Conservation (phyloP, 2,329 filamentous ascomycete species). For the Trichoderma cornu-damae region DNA sequence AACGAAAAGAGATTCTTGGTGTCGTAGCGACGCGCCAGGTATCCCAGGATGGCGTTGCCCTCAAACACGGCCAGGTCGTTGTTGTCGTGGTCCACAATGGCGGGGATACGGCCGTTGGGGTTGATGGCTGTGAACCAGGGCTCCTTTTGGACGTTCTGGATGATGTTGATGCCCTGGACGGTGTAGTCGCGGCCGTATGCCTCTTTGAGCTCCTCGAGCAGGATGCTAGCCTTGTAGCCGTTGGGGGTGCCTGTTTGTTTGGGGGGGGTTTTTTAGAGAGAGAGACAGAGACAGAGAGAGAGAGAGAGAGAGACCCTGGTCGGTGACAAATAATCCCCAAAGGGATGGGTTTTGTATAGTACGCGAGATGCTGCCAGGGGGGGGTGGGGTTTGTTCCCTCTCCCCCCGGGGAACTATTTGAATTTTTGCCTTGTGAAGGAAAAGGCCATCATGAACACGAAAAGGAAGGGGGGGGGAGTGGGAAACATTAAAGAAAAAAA, state of each 20-base stretch:
- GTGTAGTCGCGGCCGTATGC: slow-evolving; percentile 58
- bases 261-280: too few relatives aligned
- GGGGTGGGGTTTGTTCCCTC: neutral
- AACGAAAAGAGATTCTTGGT: slow-evolving; percentile 43
- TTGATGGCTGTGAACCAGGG: slow-evolving; percentile 59
- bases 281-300: too few relatives aligned
- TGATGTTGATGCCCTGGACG: slow-evolving; percentile 54
- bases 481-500: too few relatives aligned
- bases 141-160: slow-evolving; percentile 61
- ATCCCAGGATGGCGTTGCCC: slow-evolving; percentile 66
- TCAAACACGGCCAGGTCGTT: slow-evolving; percentile 64
- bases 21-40: slow-evolving; percentile 70
- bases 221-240: slow-evolving; percentile 53
- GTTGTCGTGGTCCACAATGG: slow-evolving; percentile 61
- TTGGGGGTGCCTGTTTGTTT: slow-evolving; percentile 42
- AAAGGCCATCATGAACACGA: too few relatives aligned
- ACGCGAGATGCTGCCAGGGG: too few relatives aligned
- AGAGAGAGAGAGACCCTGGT: slow-evolving; percentile 2
- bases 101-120: slow-evolving; percentile 62
- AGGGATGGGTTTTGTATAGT: neutral
- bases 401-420: neutral
- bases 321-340: neutral
- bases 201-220: slow-evolving; percentile 63
- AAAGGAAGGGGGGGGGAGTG: too few relatives aligned
- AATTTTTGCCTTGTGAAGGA: neutral